Evolutionary conservation across 129 eudicot genomes (phyloP).

Genomic region (Ambrosia artemisiifolia): DNA sequence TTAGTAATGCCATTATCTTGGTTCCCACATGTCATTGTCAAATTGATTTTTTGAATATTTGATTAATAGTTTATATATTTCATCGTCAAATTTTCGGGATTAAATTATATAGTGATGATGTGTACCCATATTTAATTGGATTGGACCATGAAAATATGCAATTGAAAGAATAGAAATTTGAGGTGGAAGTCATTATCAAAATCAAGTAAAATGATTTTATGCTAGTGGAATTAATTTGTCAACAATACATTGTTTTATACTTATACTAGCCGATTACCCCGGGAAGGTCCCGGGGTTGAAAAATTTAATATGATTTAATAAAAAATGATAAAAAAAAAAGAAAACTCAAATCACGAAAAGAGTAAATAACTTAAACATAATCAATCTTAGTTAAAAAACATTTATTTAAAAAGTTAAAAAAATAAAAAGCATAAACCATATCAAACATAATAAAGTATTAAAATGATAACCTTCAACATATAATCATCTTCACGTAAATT

Average conservation of each 20-base stretch:
- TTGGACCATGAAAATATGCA: background rate
- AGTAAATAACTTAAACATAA: too few relatives aligned
- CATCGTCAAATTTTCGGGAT: background rate
- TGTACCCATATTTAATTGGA: conserved; percentile 3
- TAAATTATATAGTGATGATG: conserved; percentile 1
- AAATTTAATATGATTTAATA: too few relatives aligned
- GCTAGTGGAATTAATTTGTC: background rate
- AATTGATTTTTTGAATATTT: conserved; percentile 1
- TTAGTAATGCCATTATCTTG: background rate
- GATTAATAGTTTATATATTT: background rate
- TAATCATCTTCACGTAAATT: too few relatives aligned
- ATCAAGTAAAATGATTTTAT: conserved; percentile 12
- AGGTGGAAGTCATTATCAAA: conserved; percentile 12
- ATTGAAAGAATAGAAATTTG: background rate
- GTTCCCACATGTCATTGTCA: conserved; percentile 16
- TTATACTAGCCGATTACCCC: too few relatives aligned
- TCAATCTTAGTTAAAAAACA: too few relatives aligned
- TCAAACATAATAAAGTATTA: too few relatives aligned
- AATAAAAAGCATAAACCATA: too few relatives aligned
- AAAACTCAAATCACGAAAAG: too few relatives aligned
- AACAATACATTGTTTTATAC: background rate
- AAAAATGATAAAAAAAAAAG: too few relatives aligned
- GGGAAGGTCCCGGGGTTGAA: too few relatives aligned
- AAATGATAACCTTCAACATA: too few relatives aligned
- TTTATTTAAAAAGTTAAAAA: too few relatives aligned